Conservation (phyloP, 768 basidiomycete genomes). For the Leucogyrophana mollusca region DNA sequence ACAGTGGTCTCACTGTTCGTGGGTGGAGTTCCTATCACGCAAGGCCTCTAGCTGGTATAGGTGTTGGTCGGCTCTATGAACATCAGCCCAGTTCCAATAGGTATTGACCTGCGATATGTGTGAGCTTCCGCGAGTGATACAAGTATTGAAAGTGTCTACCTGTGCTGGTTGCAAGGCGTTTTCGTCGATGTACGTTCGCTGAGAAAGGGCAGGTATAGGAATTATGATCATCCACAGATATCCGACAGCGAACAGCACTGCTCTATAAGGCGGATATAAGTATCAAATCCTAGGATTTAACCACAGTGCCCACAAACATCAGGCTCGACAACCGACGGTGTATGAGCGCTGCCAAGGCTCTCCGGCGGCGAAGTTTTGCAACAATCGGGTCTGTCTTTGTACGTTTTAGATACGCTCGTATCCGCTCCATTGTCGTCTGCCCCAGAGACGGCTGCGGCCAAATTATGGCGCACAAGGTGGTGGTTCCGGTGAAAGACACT, state of each 20-base stretch:
- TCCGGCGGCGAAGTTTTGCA: conserved; percentile 46
- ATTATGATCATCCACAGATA: conserved; percentile 84
- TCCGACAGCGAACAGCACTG: conserved; percentile 58
- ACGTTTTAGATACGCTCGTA: conserved; percentile 15
- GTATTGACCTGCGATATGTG: conserved; percentile 72
- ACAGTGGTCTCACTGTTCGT: conserved; percentile 58
- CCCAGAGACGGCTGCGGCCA: too few relatives aligned
- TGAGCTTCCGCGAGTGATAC: background rate
- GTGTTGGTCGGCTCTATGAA: conserved; percentile 82
- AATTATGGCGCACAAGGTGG: too few relatives aligned
- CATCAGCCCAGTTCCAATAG: conserved; percentile 90
- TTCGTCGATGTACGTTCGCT: conserved; percentile 85
- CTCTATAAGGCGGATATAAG: conserved; percentile 37
- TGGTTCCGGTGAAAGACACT: too few relatives aligned
- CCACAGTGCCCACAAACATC: conserved; percentile 19
- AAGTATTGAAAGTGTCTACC: conserved; percentile 40
- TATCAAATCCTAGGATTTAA: conserved; percentile 1
- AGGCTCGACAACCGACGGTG: conserved; percentile 30
- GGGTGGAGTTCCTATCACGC: conserved; percentile 61
- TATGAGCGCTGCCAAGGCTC: conserved; percentile 32
- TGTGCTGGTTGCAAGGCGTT: conserved; percentile 94
- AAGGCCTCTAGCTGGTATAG: conserved; percentile 67
- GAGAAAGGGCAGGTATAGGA: conserved; percentile 63
- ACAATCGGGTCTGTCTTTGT: conserved; percentile 30
- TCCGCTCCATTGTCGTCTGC: conserved; percentile 20